These are phyloP conservation scores for Spinacia oleracea DNA, from an alignment of 179 eudicot species.

Conservation along the genomic window DNA sequence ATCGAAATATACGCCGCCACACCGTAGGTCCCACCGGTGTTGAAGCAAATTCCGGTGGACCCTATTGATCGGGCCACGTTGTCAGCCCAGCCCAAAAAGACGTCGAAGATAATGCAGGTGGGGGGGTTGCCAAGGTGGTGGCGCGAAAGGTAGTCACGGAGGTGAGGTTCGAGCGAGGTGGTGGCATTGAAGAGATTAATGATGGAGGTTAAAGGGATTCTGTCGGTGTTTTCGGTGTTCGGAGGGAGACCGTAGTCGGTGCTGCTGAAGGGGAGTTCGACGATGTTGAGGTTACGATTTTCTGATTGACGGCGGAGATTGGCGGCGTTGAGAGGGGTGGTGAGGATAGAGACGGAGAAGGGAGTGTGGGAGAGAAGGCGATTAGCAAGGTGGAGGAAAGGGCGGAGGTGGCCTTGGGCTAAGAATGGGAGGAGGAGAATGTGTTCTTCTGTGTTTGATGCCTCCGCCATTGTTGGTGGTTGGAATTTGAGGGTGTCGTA, in stretches of 20 bases:
- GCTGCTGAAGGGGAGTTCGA: slow-evolving; percentile 53
- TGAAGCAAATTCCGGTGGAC: slow-evolving; percentile 40
- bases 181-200: slow-evolving; percentile 48
- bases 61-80: slow-evolving; percentile 39
- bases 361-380: slow-evolving; percentile 29
- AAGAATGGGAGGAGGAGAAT: slow-evolving; percentile 54
- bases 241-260: slow-evolving; percentile 51
- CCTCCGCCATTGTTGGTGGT: slow-evolving; percentile 17
- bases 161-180: slow-evolving; percentile 41
- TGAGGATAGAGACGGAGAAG: slow-evolving; percentile 48
- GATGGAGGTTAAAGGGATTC: slow-evolving; percentile 27
- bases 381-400: slow-evolving; percentile 47
- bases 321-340: slow-evolving; percentile 52
- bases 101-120: slow-evolving; percentile 62
- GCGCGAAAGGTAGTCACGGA: slow-evolving; percentile 30
- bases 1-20: slow-evolving; percentile 53
- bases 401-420: slow-evolving; percentile 71
- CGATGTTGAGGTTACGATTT: slow-evolving; percentile 23
- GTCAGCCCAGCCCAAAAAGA: slow-evolving; percentile 63
- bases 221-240: slow-evolving; percentile 37
- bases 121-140: slow-evolving; percentile 41
- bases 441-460: slow-evolving; percentile 26
- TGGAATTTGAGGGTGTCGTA: too few relatives aligned
- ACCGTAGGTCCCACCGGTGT: slow-evolving; percentile 81
- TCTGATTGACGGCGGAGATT: slow-evolving; percentile 30